A percentile compares a stretch with the other conserved stretches of the same genome.
These are phyloP conservation scores for Nothophoma quercina DNA, from an alignment of 2,329 filamentous ascomycete species.

Conservation along the genomic window DNA sequence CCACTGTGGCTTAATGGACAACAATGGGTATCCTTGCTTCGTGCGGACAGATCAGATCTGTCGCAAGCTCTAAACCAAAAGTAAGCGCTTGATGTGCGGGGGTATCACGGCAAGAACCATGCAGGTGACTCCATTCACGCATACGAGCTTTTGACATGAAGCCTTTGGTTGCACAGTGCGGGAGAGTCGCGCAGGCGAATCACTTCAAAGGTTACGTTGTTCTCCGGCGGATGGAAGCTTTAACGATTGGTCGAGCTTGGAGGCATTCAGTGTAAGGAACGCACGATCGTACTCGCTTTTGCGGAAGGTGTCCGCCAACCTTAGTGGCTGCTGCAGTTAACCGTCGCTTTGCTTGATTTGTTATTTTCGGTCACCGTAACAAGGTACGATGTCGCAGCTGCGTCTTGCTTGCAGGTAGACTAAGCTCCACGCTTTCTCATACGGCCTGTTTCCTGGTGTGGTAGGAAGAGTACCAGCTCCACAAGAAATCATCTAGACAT, in stretches of 20 bases:
- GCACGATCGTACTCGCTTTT: background rate
- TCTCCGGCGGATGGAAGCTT: background rate
- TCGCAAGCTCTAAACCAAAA: constrained; percentile 24
- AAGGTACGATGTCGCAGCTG: constrained; percentile 5
- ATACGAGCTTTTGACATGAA: constrained; percentile 7
- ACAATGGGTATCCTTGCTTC: constrained; percentile 21
- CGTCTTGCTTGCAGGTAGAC: constrained; percentile 9
- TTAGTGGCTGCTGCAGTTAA: background rate
- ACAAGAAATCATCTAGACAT: background rate
- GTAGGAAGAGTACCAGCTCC: background rate
- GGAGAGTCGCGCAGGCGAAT: background rate
- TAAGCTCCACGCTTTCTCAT: background rate
- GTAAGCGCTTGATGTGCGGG: constrained; percentile 29
- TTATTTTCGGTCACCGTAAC: constrained; percentile 5
- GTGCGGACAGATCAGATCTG: constrained; percentile 29
- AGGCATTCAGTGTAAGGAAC: background rate
- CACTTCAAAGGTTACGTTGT: background rate
- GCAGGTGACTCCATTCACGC: constrained; percentile 22
- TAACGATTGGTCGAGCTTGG: background rate
- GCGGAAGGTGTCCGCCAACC: background rate
- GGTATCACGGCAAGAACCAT: constrained; percentile 19
- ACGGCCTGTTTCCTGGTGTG: background rate
- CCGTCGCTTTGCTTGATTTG: constrained; percentile 1
- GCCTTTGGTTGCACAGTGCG: constrained; percentile 3
- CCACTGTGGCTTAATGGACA: constrained; percentile 27